These are phyloP conservation scores for Cunninghamia lanceolata DNA, from an alignment of 75 land plant species.

Conservation along the genomic window DNA sequence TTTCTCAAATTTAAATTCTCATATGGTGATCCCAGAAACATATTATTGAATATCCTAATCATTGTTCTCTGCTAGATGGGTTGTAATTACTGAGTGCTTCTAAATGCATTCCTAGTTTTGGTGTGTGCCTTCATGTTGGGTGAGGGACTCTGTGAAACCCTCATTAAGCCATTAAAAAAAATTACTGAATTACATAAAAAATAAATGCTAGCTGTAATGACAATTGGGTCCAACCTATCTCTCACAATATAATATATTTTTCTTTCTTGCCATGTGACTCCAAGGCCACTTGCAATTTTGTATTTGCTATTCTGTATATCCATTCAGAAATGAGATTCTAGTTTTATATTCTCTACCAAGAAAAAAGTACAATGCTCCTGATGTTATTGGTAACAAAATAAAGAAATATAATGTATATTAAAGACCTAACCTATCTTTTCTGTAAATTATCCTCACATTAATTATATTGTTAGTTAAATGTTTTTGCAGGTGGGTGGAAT, in stretches of 20 bases:
- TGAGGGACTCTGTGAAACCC: too few species aligned
- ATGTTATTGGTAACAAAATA: neutral
- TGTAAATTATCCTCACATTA: neutral
- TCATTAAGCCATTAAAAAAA: too few species aligned
- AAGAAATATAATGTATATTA: neutral
- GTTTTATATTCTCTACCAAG: neutral
- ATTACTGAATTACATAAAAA: neutral
- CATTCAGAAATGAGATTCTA: neutral
- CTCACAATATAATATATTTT: too few species aligned
- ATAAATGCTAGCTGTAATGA: neutral
- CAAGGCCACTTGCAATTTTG: neutral
- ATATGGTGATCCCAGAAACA: too few species aligned
- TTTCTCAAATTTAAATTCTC: too few species aligned
- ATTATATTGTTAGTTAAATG: neutral
- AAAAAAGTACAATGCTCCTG: neutral
- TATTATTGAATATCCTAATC: too few species aligned
- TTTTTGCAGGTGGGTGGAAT: conserved; percentile 92
- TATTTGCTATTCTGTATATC: neutral
- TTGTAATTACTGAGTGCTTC: too few species aligned
- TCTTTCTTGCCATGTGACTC: too few species aligned
- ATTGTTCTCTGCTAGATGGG: too few species aligned
- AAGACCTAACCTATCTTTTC: neutral
- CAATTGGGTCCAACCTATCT: neutral
- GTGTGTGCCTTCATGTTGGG: too few species aligned
- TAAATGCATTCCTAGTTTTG: too few species aligned